Percentiles rank a stretch among this genome's conserved stretches.
Evolutionary conservation across 208 protist genomes (phyloP).

Genomic region (Angomonas ambiguus): DNA sequence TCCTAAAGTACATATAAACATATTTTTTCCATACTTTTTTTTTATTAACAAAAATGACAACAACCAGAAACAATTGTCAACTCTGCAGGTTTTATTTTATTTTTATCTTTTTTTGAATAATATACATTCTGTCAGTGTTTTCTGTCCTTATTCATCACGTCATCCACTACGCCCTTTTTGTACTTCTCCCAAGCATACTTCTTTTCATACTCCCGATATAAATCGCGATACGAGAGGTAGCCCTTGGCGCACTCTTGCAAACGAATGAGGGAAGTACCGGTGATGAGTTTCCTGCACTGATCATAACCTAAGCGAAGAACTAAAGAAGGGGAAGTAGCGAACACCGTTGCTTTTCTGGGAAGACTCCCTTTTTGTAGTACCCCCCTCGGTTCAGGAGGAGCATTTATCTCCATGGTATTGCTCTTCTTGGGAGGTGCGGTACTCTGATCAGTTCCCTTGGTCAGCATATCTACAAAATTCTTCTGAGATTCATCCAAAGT

Average conservation of each 20-base stretch:
- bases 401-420: neutral
- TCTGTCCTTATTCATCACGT: slow-evolving; percentile 12
- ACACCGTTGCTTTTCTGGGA: slow-evolving; percentile 36
- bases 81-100: neutral
- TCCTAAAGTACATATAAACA: neutral
- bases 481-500: slow-evolving; percentile 2
- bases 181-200: slow-evolving; percentile 35
- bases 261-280: slow-evolving; percentile 19
- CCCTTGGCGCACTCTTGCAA: slow-evolving; percentile 49
- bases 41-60: too few relatives aligned
- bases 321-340: slow-evolving; percentile 29
- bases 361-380: slow-evolving; percentile 16
- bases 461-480: slow-evolving; percentile 13
- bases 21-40: neutral
- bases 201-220: slow-evolving; percentile 40
- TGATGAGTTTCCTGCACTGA: slow-evolving; percentile 21
- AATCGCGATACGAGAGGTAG: slow-evolving; percentile 44
- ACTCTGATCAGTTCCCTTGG: neutral
- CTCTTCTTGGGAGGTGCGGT: neutral
- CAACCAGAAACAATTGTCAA: too few relatives aligned
- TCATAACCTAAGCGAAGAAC: slow-evolving; percentile 30
- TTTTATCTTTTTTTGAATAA: neutral
- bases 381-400: neutral
- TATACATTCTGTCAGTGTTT: slow-evolving; percentile 8
- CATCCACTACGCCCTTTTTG: slow-evolving; percentile 26